phyloP scores from a whole-genome alignment of 2,329 filamentous ascomycete genomes.

The Epichloe sibirici region DNA sequence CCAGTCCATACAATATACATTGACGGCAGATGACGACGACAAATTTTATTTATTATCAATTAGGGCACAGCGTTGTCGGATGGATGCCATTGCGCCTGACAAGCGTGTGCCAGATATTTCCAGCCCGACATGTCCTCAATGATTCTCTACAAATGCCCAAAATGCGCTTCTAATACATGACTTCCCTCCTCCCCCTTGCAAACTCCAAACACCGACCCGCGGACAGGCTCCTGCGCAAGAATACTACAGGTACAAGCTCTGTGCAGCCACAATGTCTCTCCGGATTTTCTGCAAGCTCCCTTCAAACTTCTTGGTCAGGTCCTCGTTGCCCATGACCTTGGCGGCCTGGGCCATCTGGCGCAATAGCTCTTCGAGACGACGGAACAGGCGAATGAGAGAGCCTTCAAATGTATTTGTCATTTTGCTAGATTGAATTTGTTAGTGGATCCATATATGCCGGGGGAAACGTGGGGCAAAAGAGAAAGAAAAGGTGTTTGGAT shows the following conservation, averaged over 20 bases:
- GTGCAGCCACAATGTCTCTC: conserved; percentile 87
- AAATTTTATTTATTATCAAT: too few relatives aligned
- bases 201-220: conserved; percentile 3
- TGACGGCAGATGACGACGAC: too few relatives aligned
- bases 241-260: conserved; percentile 73
- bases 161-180: background rate
- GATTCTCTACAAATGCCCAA: background rate
- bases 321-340: conserved; percentile 97
- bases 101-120: too few relatives aligned
- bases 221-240: background rate
- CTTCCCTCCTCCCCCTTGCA: background rate
- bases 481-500: background rate
- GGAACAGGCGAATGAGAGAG: conserved; percentile 89
- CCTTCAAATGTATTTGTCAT: conserved; percentile 99
- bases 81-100: too few relatives aligned
- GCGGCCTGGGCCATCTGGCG: conserved; percentile 90
- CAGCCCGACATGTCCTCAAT: background rate
- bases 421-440: conserved; percentile 48
- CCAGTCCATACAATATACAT: too few relatives aligned
- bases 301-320: conserved; percentile 87
- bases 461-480: background rate
- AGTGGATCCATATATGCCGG: too few relatives aligned
- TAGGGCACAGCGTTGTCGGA: too few relatives aligned
- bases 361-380: conserved; percentile 83
- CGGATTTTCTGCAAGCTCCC: conserved; percentile 72